Conservation (phyloP, 2,329 filamentous ascomycete genomes). For the Thermothelomyces thermophilus region DNA sequence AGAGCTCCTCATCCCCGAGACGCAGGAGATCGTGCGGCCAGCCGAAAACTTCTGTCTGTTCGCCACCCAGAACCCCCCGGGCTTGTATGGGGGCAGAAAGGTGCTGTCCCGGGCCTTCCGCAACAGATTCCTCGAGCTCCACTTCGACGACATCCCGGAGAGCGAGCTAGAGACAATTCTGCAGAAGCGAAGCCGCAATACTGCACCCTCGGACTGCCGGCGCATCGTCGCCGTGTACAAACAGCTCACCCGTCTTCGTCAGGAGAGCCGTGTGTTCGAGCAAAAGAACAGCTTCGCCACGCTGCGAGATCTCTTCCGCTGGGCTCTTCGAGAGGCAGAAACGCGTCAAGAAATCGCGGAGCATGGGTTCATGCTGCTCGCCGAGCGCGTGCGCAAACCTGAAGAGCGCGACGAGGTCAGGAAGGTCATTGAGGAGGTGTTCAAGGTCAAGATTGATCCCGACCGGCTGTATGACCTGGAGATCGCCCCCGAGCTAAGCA, state of each 20-base stretch:
- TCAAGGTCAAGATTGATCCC: conserved; percentile 78
- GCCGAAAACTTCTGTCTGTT: conserved; percentile 97
- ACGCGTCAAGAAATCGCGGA: conserved; percentile 80
- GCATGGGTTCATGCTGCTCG: conserved; percentile 94
- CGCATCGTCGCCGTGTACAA: conserved; percentile 92
- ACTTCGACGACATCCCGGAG: conserved; percentile 97
- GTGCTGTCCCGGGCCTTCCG: conserved; percentile 89
- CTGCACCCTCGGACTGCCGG: conserved; percentile 84
- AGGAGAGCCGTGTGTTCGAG: conserved; percentile 88
- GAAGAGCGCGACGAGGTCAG: conserved; percentile 83
- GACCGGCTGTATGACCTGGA: conserved; percentile 62
- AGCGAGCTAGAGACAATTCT: conserved; percentile 88
- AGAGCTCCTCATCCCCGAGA: conserved; percentile 92
- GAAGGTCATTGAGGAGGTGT: conserved; percentile 78
- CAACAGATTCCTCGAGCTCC: conserved; percentile 92
- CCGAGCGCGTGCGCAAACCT: conserved; percentile 85
- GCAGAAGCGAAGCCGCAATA: conserved; percentile 75
- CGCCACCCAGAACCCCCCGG: conserved; percentile 93
- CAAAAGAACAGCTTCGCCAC: conserved; percentile 97
- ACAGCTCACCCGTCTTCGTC: conserved; percentile 80
- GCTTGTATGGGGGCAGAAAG: conserved; percentile 91
- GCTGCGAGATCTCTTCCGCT: conserved; percentile 88
- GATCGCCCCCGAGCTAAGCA: conserved; percentile 49
- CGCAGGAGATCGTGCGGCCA: conserved; percentile 85
- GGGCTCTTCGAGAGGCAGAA: conserved; percentile 80